Conservation (phyloP, 2,329 filamentous ascomycete genomes). For the Calycina marina region DNA sequence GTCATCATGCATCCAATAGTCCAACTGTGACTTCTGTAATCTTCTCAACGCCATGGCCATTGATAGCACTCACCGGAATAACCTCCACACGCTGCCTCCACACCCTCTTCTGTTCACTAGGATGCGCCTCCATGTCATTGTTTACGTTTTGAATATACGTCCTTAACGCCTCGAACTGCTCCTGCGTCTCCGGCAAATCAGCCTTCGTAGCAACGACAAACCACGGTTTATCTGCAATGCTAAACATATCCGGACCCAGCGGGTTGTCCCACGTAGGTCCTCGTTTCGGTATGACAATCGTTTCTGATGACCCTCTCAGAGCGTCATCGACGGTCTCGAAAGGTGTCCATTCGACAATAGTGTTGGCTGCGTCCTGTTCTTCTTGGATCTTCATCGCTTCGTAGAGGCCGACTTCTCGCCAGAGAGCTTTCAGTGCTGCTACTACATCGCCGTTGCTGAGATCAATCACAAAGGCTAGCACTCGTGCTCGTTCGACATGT, state of each 20-base stretch:
- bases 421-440: constrained; percentile 62
- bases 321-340: constrained; percentile 29
- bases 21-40: constrained; percentile 61
- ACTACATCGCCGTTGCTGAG: constrained; percentile 69
- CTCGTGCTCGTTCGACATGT: constrained; percentile 84
- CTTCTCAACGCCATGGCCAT: constrained; percentile 65
- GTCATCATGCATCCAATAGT: constrained; percentile 35
- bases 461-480: constrained; percentile 89
- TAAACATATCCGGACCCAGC: constrained; percentile 13
- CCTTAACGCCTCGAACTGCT: constrained; percentile 58
- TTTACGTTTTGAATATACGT: constrained; percentile 56
- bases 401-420: constrained; percentile 83
- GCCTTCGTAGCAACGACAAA: constrained; percentile 92
- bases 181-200: constrained; percentile 63
- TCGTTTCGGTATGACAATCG: constrained; percentile 13
- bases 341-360: constrained; percentile 43
- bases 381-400: constrained; percentile 53
- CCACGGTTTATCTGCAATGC: constrained; percentile 87
- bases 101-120: constrained; percentile 45
- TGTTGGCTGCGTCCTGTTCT: constrained; percentile 53
- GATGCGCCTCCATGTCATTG: constrained; percentile 50
- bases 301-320: constrained; percentile 17
- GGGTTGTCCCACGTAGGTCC: constrained; percentile 15
- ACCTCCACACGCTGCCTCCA: constrained; percentile 50
- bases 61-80: constrained; percentile 81